These are phyloP conservation scores for Chaetomium tenue DNA, from an alignment of 495 filamentous ascomycete species.

Conservation along the genomic window DNA sequence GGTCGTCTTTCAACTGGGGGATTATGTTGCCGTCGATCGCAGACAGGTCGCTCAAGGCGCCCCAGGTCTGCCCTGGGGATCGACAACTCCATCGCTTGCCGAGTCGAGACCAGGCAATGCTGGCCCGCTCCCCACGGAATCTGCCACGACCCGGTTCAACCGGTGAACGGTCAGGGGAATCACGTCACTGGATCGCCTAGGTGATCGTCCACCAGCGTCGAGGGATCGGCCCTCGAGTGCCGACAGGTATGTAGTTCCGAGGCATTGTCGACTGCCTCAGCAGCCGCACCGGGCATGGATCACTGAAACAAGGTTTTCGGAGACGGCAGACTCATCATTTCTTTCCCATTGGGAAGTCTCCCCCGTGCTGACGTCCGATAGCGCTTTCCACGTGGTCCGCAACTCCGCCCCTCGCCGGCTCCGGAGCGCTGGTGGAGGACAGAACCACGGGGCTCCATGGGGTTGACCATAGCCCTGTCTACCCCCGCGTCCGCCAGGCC, in stretches of 20 bases:
- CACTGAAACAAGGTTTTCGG: neutral
- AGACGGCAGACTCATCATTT: neutral
- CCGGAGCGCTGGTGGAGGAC: conserved; percentile 6
- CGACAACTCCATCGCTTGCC: neutral
- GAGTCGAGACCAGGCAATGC: neutral
- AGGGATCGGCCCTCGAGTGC: conserved; percentile 2
- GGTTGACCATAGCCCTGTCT: neutral
- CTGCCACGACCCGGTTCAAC: neutral
- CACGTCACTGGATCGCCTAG: conserved; percentile 13
- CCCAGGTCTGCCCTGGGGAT: neutral
- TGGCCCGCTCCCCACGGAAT: neutral
- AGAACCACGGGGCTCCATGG: conserved; percentile 10
- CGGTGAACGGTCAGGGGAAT: conserved; percentile 1
- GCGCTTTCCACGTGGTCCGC: conserved; percentile 7
- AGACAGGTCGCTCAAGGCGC: neutral
- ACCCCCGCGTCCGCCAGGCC: conserved; percentile 5
- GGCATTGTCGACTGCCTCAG: too few relatives aligned
- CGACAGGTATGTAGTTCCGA: neutral
- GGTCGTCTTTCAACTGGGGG: neutral
- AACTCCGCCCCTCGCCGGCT: neutral
- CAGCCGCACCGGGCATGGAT: neutral
- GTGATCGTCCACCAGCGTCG: neutral
- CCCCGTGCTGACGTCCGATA: conserved; percentile 8
- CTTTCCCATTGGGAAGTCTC: neutral
- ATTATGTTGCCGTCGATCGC: neutral